Percentiles rank a stretch among this genome's conserved stretches.
phyloP scores from a whole-genome alignment of 2,329 filamentous ascomycete species.

The Macrophomina phaseolina region DNA sequence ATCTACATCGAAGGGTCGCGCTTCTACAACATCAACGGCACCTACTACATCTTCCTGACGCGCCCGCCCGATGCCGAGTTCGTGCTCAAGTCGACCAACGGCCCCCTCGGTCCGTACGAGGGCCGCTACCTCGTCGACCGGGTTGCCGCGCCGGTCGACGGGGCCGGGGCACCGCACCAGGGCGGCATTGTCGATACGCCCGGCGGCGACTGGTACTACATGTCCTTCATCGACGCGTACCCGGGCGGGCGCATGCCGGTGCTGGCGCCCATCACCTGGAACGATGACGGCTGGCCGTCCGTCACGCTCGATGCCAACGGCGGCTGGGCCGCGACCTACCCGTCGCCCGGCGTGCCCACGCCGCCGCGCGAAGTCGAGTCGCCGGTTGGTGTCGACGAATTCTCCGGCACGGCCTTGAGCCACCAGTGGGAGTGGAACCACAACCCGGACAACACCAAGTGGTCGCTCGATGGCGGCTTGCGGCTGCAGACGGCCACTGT shows the following conservation, averaged over 20 bases:
- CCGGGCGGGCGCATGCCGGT: slow-evolving; percentile 64
- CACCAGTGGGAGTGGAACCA: slow-evolving; percentile 67
- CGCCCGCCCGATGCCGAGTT: slow-evolving; percentile 54
- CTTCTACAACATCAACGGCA: slow-evolving; percentile 63
- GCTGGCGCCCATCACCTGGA: slow-evolving; percentile 61
- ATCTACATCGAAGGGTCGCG: slow-evolving; percentile 58
- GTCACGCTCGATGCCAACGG: slow-evolving; percentile 49
- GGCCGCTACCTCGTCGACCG: slow-evolving; percentile 51
- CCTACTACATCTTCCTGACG: slow-evolving; percentile 62
- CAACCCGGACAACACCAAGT: slow-evolving; percentile 61
- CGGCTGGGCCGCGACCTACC: slow-evolving; percentile 57
- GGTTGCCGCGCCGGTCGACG: slow-evolving; percentile 51
- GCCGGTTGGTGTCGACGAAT: slow-evolving; percentile 53
- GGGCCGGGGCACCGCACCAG: slow-evolving; percentile 59
- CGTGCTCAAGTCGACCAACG: slow-evolving; percentile 56
- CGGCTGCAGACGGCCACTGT: slow-evolving; percentile 57
- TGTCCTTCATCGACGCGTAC: slow-evolving; percentile 62
- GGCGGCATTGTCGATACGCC: slow-evolving; percentile 61
- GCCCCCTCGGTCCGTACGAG: slow-evolving; percentile 60
- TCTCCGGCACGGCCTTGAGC: slow-evolving; percentile 50
- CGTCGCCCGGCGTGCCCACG: slow-evolving; percentile 39
- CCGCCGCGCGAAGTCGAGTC: slow-evolving; percentile 27
- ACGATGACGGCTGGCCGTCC: slow-evolving; percentile 57
- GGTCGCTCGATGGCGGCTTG: slow-evolving; percentile 50
- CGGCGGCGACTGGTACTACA: slow-evolving; percentile 63